A percentile compares a stretch with the other conserved stretches of the same genome.
These are phyloP conservation scores for Dictyostelium brefeldianum DNA, from an alignment of 78 protist species.

Conservation along the genomic window DNA sequence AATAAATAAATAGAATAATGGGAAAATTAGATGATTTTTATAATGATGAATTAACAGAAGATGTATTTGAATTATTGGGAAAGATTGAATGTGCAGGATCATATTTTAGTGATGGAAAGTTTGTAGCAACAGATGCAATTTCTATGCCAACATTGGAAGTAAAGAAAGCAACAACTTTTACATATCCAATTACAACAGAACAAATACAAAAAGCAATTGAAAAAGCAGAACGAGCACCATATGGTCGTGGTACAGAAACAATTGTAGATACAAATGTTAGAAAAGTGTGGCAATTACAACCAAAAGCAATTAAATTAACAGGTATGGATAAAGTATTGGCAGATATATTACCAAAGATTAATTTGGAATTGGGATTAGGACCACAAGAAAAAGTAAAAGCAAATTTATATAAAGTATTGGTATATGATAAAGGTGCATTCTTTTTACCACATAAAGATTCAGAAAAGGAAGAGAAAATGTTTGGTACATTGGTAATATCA, in stretches of 20 bases:
- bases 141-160: background rate
- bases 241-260: slow-evolving; percentile 9
- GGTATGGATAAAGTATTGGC: background rate
- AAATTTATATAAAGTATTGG: background rate
- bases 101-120: too few relatives aligned
- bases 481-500: slow-evolving; percentile 44
- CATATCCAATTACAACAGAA: background rate
- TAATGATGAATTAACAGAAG: too few relatives aligned
- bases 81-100: too few relatives aligned
- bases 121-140: too few relatives aligned
- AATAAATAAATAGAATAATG: too few relatives aligned
- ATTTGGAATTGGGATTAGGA: background rate
- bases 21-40: too few relatives aligned
- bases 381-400: background rate
- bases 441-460: slow-evolving; percentile 14
- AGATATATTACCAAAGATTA: background rate
- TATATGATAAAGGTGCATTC: slow-evolving; percentile 58
- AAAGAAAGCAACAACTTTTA: background rate
- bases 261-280: slow-evolving; percentile 27
- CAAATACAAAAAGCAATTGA: background rate
- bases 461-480: slow-evolving; percentile 41
- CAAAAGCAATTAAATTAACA: background rate
- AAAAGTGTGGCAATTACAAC: slow-evolving; percentile 6
- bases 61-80: too few relatives aligned
- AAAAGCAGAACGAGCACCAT: background rate